Conservation (phyloP, 192 early-diverging fungal genomes). For the Chytriomyces confervae region DNA sequence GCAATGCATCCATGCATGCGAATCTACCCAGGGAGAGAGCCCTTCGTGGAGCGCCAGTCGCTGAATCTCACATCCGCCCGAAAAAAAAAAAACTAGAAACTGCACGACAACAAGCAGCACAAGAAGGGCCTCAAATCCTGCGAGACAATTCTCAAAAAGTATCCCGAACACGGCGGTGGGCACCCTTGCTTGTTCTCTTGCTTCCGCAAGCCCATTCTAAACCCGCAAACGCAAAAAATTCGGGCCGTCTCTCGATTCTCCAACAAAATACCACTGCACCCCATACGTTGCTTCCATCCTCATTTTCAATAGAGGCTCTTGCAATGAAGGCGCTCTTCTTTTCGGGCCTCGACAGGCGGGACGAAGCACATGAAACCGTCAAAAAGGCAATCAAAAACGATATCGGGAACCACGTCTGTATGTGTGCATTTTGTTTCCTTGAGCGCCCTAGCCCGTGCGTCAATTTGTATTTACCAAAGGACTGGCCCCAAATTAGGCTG, state of each 20-base stretch:
- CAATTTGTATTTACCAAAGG: no score
- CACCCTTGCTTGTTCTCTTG: background rate
- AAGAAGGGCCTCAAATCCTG: slow-evolving; percentile 90
- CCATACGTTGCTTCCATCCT: background rate
- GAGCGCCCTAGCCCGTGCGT: no score
- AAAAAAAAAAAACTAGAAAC: slow-evolving; percentile 67
- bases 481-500: slow-evolving; percentile 65
- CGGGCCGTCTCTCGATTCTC: background rate
- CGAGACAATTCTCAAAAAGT: slow-evolving; percentile 93
- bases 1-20: background rate
- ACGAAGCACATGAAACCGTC: slow-evolving; percentile 86
- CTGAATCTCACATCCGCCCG: background rate
- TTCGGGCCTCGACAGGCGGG: slow-evolving; percentile 86
- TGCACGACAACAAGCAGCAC: slow-evolving; percentile 94
- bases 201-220: background rate
- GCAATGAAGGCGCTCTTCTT: slow-evolving; percentile 95
- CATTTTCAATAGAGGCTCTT: slow-evolving; percentile 72
- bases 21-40: background rate
- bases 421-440: slow-evolving; percentile 33
- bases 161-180: slow-evolving; percentile 87
- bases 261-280: no score
- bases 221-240: background rate
- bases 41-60: background rate
- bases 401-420: slow-evolving; percentile 86
- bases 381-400: slow-evolving; percentile 85